Evolutionary conservation across 768 basidiomycete species (phyloP).

Genomic region (Leucosporidium yakuticum): DNA sequence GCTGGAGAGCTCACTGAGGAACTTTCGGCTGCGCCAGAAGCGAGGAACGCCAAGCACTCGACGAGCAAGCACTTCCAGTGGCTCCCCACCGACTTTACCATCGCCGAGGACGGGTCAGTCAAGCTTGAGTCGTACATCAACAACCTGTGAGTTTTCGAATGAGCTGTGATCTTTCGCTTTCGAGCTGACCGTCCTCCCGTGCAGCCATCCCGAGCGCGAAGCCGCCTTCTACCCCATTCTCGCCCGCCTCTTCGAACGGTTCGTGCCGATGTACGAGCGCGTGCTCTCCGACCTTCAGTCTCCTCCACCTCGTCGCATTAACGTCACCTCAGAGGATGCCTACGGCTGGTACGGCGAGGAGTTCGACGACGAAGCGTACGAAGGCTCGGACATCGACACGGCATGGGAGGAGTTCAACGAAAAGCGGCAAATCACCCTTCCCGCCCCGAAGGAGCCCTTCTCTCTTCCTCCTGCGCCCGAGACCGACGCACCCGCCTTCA

Average conservation of each 20-base stretch:
- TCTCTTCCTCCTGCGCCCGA: not conserved
- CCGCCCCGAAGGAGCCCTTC: not conserved
- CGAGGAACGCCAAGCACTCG: not conserved
- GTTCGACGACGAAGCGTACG: slow-evolving; percentile 50
- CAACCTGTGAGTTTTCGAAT: slow-evolving; percentile 44
- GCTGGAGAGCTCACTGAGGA: not conserved
- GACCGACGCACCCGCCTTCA: slow-evolving; percentile 19
- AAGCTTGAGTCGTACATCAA: slow-evolving; percentile 50
- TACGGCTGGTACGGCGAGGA: slow-evolving; percentile 51
- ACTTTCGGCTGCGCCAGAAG: not conserved
- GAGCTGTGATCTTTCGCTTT: no score
- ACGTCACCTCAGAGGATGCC: slow-evolving; percentile 41
- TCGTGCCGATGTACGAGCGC: slow-evolving; percentile 52
- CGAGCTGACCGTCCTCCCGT: no score
- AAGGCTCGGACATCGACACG: slow-evolving; percentile 43
- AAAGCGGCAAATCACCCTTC: slow-evolving; percentile 33
- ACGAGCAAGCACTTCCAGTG: slow-evolving; percentile 13
- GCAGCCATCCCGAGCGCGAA: slow-evolving; percentile 40
- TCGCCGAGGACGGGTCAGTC: slow-evolving; percentile 7
- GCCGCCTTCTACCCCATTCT: slow-evolving; percentile 41
- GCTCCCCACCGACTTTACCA: slow-evolving; percentile 22
- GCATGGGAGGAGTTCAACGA: slow-evolving; percentile 46
- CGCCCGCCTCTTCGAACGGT: slow-evolving; percentile 44
- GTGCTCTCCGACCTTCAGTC: slow-evolving; percentile 7
- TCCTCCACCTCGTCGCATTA: slow-evolving; percentile 10